Base-by-base conservation (phyloP, 139 green algal genomes). In the Chlorella sorokiniana region DNA sequence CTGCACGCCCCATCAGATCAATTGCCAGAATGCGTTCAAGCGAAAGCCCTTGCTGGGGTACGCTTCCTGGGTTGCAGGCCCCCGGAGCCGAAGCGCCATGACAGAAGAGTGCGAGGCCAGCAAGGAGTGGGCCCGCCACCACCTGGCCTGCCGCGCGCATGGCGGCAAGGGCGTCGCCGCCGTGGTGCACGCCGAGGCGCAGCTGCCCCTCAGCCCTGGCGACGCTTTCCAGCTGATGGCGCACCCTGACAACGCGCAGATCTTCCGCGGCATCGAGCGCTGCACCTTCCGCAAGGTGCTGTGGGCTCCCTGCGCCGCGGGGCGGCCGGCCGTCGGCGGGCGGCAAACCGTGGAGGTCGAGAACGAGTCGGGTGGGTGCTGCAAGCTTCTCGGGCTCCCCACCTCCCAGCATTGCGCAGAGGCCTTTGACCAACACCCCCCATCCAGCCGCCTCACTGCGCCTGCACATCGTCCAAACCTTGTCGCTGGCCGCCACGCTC, bases 201-300 rank as follows among this genome's bases (percentile, higher is more conserved):
- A 64, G 70, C 70, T 77, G n/a, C 70, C 70, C 29, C 70, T 77
- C 9, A 14, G 29, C 16, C 70, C 45, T 2, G n/a, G 8, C 11
- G 44, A n/a, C n/a, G 70, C 70, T 8, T 77, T 40, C 11, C 37
- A 79, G 73, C 45, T 82, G 5, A 68, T 82, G 27, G 22, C 63
- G 7, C 62, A 82, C 63, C 63, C 62, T 0, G 75, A 81, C 59
- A 81, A 81, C 27, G 75, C 75, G 7, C 59, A n/a, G 23, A 86
- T 86, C 33, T 86, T 82, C 63, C 61, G 82, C 3, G 51, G 80
- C 68, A 86, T 86, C n/a, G 69, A 86, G 51, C 73, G 82, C 61
- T 86, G 82, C 74, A 78, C 76, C 2, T 86, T 65, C 74, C 76
- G 82, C 54, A 42, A 67, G 16, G 38, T 86, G 29, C 48, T 78